Evolutionary conservation across 2,329 filamentous ascomycete species (phyloP).

Genomic region (Eurotiales sp.): DNA sequence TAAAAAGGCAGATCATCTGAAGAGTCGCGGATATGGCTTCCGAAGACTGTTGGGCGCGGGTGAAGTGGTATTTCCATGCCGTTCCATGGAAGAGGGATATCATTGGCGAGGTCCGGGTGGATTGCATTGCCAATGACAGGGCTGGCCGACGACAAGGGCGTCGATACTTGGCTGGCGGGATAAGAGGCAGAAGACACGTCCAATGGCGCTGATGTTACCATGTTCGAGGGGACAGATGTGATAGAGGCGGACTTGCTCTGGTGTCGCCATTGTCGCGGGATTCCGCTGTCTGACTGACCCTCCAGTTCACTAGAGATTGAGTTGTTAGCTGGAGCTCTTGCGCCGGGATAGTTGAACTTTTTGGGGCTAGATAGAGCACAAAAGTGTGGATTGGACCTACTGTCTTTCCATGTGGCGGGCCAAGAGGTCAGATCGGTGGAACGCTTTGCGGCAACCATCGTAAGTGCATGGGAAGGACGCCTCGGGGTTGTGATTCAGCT

Average conservation of each 20-base stretch:
- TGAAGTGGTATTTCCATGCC: conserved; percentile 33
- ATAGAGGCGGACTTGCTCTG: conserved; percentile 22
- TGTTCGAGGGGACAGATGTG: conserved; percentile 19
- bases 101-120: conserved; percentile 27
- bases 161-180: conserved; percentile 26
- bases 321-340: no score
- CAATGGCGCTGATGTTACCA: conserved; percentile 22
- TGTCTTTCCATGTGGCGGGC: conserved; percentile 49
- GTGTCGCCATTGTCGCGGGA: conserved; percentile 23
- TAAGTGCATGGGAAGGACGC: conserved; percentile 42
- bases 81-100: conserved; percentile 33
- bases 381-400: no score
- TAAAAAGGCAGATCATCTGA: conserved; percentile 41
- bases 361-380: no score
- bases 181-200: conserved; percentile 22
- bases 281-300: conserved; percentile 27
- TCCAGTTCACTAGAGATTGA: conserved; percentile 33
- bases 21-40: conserved; percentile 33
- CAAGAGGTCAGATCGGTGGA: conserved; percentile 46
- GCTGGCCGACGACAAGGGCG: conserved; percentile 35
- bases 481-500: conserved; percentile 49
- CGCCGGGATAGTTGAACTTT: no score
- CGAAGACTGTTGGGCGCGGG: conserved; percentile 26
- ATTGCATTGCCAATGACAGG: conserved; percentile 29
- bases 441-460: conserved; percentile 45